Evolutionary conservation across 2,329 filamentous ascomycete genomes (phyloP).

Genomic region (Alternaria hordeiaustralica): DNA sequence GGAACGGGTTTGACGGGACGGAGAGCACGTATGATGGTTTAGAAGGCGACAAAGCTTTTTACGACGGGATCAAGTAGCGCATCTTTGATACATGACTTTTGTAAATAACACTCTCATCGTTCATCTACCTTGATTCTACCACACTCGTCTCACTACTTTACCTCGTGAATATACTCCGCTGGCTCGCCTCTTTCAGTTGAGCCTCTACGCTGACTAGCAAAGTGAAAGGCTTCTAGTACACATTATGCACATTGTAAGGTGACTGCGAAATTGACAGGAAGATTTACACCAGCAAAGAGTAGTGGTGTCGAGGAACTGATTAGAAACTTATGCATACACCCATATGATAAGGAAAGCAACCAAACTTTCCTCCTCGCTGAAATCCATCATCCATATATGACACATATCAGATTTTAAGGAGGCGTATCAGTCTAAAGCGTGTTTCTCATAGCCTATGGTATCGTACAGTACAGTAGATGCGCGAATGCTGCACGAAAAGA

Average conservation of each 20-base stretch:
- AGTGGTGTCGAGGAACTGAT: background rate
- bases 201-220: background rate
- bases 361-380: background rate
- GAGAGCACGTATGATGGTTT: slow-evolving; percentile 14
- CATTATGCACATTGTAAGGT: background rate
- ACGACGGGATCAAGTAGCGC: background rate
- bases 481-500: background rate
- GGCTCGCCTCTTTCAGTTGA: background rate
- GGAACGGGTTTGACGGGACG: slow-evolving; percentile 25
- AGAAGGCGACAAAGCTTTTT: background rate
- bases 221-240: background rate
- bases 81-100: background rate
- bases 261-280: background rate
- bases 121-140: background rate
- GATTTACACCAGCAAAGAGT: background rate
- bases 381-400: background rate
- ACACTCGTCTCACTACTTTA: background rate
- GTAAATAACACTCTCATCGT: background rate
- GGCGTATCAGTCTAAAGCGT: background rate
- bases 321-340: background rate
- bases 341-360: background rate
- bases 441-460: background rate
- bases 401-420: background rate
- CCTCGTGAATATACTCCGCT: background rate
- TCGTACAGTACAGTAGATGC: background rate